Base-by-base conservation (phyloP, 2,329 filamentous ascomycete genomes). In the Penicillium brevicompactum region DNA sequence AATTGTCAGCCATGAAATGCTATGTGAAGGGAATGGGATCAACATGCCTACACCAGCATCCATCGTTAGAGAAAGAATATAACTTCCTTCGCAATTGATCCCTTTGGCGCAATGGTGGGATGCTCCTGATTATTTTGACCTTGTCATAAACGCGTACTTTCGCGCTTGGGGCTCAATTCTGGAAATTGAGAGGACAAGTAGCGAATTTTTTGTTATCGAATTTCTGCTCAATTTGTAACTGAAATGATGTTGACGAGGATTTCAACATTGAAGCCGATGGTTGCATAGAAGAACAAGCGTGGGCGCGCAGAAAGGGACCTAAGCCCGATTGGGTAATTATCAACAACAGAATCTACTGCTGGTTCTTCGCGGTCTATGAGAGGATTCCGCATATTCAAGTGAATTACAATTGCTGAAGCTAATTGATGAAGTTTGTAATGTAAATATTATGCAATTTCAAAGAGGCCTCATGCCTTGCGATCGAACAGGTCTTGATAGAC, bases 321-420 rank as follows among this genome's bases (percentile, higher is more conserved):
- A 60, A 63, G 43, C 63, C 57, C 16, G 51, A 66, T 64, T 41
- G 51, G 61, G 64, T 48, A 58, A 60, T 22, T 46, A 54, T 60
- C 58, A 66, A 62, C 59, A 60, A 58, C 10, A 31, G 9, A 30
- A n/a, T 51, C 3, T 5, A 40, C 32, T 38, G 18, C 18, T 18
- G 18, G 18, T 18, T 18, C 18, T 18, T 18, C 18, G 18, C 18
- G 18, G 18, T 18, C 18, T 18, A 18, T 18, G 18, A 18, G 18
- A 18, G 18, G 18, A 18, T 18, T 18, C 18, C 18, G 18, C 18
- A 18, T 18, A 18, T 18, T 18, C 18, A 18, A 18, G 18, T 18
- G 18, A 18, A 18, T 18, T 18, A 18, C 18, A 18, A 18, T 18
- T 18, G 18, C 18, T 18, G 18, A 18, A 18, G 18, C 18, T 18